phyloP scores from a whole-genome alignment of 31 red algal species.

The Odonthalia washingtoniensis region DNA sequence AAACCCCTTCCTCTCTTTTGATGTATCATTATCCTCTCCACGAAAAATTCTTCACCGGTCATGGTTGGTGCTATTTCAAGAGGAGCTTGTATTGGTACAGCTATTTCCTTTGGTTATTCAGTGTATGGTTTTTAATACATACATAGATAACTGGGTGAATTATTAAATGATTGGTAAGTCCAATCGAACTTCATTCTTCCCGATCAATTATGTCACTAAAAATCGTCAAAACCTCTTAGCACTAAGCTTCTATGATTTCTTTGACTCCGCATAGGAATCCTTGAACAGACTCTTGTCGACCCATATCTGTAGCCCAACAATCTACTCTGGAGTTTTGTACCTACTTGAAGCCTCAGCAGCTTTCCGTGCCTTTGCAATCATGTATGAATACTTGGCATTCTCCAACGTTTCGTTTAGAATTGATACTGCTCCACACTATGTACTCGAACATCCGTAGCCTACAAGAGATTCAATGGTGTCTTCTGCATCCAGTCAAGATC shows the following conservation, averaged over 20 bases:
- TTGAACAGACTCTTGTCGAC: background rate
- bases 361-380: background rate
- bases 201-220: background rate
- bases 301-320: background rate
- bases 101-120: background rate
- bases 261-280: background rate
- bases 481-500: background rate
- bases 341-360: background rate
- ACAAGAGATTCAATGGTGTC: background rate
- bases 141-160: too few relatives aligned
- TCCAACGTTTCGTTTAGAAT: background rate
- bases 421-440: background rate
- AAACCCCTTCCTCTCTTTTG: constrained; percentile 23
- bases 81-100: too few relatives aligned
- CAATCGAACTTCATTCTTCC: background rate
- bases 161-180: background rate
- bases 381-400: background rate
- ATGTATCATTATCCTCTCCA: background rate
- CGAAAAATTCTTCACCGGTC: background rate
- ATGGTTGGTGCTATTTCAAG: too few relatives aligned
- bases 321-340: too few relatives aligned
- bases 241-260: too few relatives aligned
- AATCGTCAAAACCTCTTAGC: background rate
- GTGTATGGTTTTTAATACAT: background rate
- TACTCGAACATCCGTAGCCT: background rate